Percentiles rank a stretch among this genome's conserved stretches.
These are phyloP conservation scores for Tilletia indica DNA, from an alignment of 1,284 basidiomycete species.

Conservation along the genomic window DNA sequence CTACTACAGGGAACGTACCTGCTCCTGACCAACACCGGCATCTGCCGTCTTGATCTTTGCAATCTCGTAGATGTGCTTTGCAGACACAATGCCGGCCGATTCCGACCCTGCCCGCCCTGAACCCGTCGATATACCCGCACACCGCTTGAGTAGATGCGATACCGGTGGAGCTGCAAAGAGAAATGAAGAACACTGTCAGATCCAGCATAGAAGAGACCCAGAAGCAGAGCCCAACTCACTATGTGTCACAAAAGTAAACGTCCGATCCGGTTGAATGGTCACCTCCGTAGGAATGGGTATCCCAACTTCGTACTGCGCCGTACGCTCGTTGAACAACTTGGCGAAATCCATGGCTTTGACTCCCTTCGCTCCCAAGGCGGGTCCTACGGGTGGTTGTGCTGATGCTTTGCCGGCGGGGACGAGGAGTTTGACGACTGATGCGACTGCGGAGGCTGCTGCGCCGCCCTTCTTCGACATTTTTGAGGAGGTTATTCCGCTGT, in stretches of 20 bases:
- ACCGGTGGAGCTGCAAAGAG: slow-evolving; percentile 72
- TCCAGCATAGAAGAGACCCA: neutral
- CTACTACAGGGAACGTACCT: neutral
- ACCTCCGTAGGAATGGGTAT: slow-evolving; percentile 87
- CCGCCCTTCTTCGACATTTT: slow-evolving; percentile 52
- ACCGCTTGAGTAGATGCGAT: slow-evolving; percentile 84
- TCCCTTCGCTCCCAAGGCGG: slow-evolving; percentile 93
- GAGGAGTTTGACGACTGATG: slow-evolving; percentile 64
- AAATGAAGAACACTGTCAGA: neutral
- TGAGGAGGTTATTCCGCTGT: no score
- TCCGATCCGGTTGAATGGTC: slow-evolving; percentile 87
- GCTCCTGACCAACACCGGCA: slow-evolving; percentile 30
- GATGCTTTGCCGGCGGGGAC: slow-evolving; percentile 92
- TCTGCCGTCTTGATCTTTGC: slow-evolving; percentile 94
- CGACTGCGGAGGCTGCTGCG: slow-evolving; percentile 32
- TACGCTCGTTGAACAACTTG: slow-evolving; percentile 62
- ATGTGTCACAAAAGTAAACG: slow-evolving; percentile 73
- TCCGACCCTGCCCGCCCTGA: slow-evolving; percentile 65
- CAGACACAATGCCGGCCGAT: slow-evolving; percentile 73
- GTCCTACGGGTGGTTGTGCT: slow-evolving; percentile 92
- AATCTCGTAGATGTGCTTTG: slow-evolving; percentile 99
- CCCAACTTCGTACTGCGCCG: slow-evolving; percentile 81
- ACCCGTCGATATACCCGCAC: slow-evolving; percentile 86
- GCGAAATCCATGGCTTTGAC: slow-evolving; percentile 90
- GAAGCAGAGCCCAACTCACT: slow-evolving; percentile 32